A percentile compares a stretch with the other conserved stretches of the same genome.
phyloP scores from a whole-genome alignment of 148 eudicot genomes.

The Salicornia ramosissima region DNA sequence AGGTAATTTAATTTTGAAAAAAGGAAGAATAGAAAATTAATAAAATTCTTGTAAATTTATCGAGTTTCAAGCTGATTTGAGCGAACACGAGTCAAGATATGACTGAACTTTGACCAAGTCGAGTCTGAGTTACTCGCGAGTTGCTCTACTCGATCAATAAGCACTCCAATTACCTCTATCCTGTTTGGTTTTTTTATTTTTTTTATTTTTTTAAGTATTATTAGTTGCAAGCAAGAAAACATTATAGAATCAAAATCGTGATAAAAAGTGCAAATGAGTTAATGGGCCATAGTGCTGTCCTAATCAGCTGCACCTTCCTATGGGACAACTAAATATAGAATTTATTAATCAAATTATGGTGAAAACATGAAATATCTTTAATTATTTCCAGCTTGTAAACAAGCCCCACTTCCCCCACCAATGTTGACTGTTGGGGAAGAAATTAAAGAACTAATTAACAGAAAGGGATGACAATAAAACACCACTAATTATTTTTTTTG shows the following conservation, averaged over 20 bases:
- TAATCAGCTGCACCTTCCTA: slow-evolving; percentile 19
- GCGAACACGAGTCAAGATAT: too few relatives aligned
- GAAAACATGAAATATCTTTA: background rate
- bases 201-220: too few relatives aligned
- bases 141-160: too few relatives aligned
- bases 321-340: background rate
- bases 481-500: background rate
- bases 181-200: too few relatives aligned
- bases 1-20: too few relatives aligned
- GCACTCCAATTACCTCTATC: too few relatives aligned
- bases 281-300: slow-evolving; percentile 3
- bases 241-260: slow-evolving; percentile 22
- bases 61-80: too few relatives aligned
- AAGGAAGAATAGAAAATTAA: too few relatives aligned
- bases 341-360: background rate
- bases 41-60: too few relatives aligned
- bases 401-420: background rate
- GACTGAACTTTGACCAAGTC: too few relatives aligned
- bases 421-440: background rate
- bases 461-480: background rate
- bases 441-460: background rate
- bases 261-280: slow-evolving; percentile 7
- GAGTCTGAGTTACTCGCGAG: too few relatives aligned
- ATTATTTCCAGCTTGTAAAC: slow-evolving; percentile 9
- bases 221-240: too few relatives aligned